phyloP scores from a whole-genome alignment of 352 stramenopile species.

The Phytophthora quininea region DNA sequence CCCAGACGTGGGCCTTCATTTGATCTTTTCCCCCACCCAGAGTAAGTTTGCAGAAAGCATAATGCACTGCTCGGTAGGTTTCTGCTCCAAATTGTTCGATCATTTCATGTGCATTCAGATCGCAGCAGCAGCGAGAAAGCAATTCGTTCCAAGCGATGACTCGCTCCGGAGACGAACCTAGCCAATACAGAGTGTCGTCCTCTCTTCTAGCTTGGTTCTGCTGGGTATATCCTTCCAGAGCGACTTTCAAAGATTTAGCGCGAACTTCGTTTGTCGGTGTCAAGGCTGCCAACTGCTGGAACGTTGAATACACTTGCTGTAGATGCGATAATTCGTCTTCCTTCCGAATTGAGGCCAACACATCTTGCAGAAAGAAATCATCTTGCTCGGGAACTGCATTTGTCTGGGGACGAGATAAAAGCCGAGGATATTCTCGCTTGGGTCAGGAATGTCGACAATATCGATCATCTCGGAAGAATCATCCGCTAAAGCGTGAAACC shows the following conservation, averaged over 20 bases:
- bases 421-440: conserved; percentile 48
- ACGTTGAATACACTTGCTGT: conserved; percentile 33
- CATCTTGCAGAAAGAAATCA: conserved; percentile 47
- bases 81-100: conserved; percentile 26
- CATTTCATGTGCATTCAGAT: conserved; percentile 39
- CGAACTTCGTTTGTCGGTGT: conserved; percentile 15
- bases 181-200: conserved; percentile 17
- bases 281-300: conserved; percentile 33
- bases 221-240: conserved; percentile 16
- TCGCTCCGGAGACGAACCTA: conserved; percentile 9
- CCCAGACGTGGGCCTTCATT: conserved; percentile 41
- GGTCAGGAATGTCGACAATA: conserved; percentile 41
- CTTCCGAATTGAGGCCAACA: conserved; percentile 45
- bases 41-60: conserved; percentile 27
- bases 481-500: conserved; percentile 27
- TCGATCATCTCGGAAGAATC: conserved; percentile 14
- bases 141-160: conserved; percentile 44
- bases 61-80: conserved; percentile 10
- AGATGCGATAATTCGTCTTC: conserved; percentile 33
- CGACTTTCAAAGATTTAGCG: conserved; percentile 13
- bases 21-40: conserved; percentile 10
- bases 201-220: conserved; percentile 10
- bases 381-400: conserved; percentile 66
- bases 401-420: conserved; percentile 69
- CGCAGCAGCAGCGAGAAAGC: conserved; percentile 39